Conservation (phyloP, 169 alveolate genomes). For the Eimeria acervulina region DNA sequence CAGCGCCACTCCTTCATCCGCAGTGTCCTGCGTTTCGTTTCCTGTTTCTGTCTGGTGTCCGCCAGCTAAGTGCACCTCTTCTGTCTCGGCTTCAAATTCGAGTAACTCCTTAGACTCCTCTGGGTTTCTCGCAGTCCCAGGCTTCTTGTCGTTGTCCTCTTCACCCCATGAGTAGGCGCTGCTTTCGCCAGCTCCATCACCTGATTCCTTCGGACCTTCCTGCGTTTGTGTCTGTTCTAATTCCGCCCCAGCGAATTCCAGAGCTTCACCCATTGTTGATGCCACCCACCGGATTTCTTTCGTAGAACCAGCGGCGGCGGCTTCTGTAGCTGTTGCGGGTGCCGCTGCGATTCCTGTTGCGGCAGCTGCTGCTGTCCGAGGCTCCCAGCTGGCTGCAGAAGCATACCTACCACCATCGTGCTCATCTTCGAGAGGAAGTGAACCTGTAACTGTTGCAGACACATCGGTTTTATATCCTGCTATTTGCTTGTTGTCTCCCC, state of each 20-base stretch:
- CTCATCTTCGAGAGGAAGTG: neutral
- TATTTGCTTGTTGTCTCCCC: neutral
- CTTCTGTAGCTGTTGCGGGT: neutral
- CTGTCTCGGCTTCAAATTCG: neutral
- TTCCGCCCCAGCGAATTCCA: neutral
- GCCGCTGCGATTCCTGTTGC: neutral
- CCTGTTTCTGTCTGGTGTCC: neutral
- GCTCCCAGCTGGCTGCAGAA: neutral
- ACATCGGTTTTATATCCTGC: neutral
- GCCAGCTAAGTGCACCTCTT: neutral
- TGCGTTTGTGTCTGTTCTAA: neutral
- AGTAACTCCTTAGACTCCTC: conserved; percentile 20
- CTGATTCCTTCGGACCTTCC: neutral
- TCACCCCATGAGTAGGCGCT: neutral
- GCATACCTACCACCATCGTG: neutral
- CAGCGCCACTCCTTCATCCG: neutral
- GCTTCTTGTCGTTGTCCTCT: neutral
- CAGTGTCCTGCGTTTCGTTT: neutral
- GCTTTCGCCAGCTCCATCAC: neutral
- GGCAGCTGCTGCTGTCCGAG: neutral
- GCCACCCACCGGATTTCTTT: neutral
- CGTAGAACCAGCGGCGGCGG: neutral
- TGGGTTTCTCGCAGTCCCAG: neutral
- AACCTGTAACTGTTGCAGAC: neutral
- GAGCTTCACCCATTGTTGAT: neutral